Conservation (phyloP, 2,329 filamentous ascomycete species). For the Trichophyton benhamiae region DNA sequence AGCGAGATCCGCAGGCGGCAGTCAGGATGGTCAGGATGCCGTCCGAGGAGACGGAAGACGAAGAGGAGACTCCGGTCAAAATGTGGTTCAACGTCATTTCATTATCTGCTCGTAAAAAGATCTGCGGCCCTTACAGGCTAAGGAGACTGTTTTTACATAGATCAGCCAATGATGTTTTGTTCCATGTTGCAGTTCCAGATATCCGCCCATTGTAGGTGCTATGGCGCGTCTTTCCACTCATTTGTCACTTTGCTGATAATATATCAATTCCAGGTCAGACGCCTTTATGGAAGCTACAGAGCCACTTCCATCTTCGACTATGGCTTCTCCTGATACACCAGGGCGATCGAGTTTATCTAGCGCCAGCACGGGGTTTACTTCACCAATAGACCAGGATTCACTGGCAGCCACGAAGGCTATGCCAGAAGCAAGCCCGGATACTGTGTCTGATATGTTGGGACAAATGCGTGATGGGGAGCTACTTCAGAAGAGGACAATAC, state of each 20-base stretch:
- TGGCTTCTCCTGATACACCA: neutral
- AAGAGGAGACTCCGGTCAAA: neutral
- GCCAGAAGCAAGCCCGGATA: neutral
- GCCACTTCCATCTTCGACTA: neutral
- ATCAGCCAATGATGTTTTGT: neutral
- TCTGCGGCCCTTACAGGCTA: neutral
- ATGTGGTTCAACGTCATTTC: neutral
- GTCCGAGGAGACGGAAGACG: neutral
- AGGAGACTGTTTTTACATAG: neutral
- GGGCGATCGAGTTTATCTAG: neutral
- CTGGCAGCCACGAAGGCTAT: neutral
- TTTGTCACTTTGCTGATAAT: neutral
- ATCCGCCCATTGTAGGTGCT: neutral
- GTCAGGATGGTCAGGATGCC: neutral
- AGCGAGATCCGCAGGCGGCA: neutral
- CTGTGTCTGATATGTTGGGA: neutral
- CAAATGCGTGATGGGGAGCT: neutral
- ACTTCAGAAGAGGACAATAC: neutral
- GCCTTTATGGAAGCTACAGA: neutral
- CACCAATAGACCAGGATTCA: neutral
- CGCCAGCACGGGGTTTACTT: neutral
- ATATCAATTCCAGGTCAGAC: neutral
- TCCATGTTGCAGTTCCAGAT: neutral
- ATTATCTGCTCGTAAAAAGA: neutral
- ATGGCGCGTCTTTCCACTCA: neutral